These are phyloP conservation scores for Phytophthora constricta DNA, from an alignment of 352 stramenopile genomes.

Conservation along the genomic window DNA sequence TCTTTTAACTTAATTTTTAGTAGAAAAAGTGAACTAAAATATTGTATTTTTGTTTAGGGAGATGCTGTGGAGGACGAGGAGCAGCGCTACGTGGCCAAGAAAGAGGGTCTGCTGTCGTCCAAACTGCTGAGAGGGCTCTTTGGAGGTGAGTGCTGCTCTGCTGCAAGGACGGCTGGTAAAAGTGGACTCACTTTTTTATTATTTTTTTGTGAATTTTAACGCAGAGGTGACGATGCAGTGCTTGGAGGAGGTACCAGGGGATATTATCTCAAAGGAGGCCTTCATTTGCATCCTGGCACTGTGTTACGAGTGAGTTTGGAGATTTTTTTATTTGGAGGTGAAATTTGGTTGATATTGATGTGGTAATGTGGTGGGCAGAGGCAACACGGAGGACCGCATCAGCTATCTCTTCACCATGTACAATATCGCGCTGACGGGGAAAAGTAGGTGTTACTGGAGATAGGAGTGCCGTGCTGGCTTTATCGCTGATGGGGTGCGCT, in stretches of 20 bases:
- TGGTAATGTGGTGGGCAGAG: constrained; percentile 45
- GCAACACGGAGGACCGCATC: constrained; percentile 89
- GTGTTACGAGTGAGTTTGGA: constrained; percentile 72
- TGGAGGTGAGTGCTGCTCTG: constrained; percentile 70
- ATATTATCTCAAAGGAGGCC: constrained; percentile 71
- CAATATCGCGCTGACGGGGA: constrained; percentile 74
- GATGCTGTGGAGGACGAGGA: constrained; percentile 73
- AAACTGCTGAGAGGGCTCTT: constrained; percentile 82
- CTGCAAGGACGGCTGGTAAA: too few species aligned
- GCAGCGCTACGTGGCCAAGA: constrained; percentile 70
- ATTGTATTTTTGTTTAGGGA: constrained; percentile 59
- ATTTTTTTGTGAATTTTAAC: not conserved
- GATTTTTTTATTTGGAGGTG: not conserved
- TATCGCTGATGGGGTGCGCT: not conserved
- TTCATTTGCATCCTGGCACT: constrained; percentile 78
- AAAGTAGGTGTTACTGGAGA: constrained; percentile 44
- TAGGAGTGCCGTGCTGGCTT: not conserved
- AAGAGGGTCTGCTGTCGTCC: constrained; percentile 72
- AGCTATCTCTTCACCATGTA: constrained; percentile 90
- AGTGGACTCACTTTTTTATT: constrained; percentile 7
- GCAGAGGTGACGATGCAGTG: constrained; percentile 70
- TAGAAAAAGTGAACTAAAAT: not conserved
- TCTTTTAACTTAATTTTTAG: not conserved
- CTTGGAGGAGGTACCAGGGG: constrained; percentile 60
- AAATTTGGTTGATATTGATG: not conserved